Evolutionary conservation across 441 rosid genomes (phyloP), one percentile per base, ranked within the genome.

Genomic region (Eruca vesicaria): DNA sequence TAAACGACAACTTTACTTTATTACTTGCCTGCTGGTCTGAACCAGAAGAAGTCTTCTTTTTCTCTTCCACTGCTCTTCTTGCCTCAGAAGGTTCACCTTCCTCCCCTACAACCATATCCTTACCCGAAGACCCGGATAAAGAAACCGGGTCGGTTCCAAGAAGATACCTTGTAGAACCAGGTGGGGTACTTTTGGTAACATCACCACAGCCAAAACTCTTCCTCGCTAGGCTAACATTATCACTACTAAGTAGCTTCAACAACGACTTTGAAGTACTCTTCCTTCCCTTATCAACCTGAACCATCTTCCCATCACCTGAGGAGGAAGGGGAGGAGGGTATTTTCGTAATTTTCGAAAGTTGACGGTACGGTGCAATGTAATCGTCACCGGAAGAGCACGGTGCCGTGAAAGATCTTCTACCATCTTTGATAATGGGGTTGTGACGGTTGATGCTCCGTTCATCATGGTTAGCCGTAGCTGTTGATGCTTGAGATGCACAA

Each of bases 341-440:
- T 19, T 82, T 81, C 20, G 80, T 75, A 9, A 55, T 69, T 71
- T 85, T 86, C 0, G 76, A 60, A 52, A 78, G 58, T 43, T 66
- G 77, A 20, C 76, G 77, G 71, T 78, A 78, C 4, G 80, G 73
- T 26, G 62, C 75, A 15, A 74, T 26, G 29, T 69, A 84, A 36
- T 88, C 80, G 14, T 81, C 62, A 4, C 94, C 84, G 43, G 84
- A 76, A 1, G 77, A 78, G 52, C 80, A 78, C 2, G 80, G 76
- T 33, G 76, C 72, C 0, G 81, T 78, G 55, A 72, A 78, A 61
- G 82, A 41, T 75, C 83, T 86, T 45, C 92, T 68, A 56, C 80
- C 79, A 72, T 80, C 88, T 16, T 83, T 75, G 72, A 95, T 95
- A 53, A 91, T 90, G 3, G 98, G 98, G 38, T 95, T 95, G 73